These are phyloP conservation scores for Phytophthora pinifolia DNA, from an alignment of 352 stramenopile genomes.

Conservation along the genomic window DNA sequence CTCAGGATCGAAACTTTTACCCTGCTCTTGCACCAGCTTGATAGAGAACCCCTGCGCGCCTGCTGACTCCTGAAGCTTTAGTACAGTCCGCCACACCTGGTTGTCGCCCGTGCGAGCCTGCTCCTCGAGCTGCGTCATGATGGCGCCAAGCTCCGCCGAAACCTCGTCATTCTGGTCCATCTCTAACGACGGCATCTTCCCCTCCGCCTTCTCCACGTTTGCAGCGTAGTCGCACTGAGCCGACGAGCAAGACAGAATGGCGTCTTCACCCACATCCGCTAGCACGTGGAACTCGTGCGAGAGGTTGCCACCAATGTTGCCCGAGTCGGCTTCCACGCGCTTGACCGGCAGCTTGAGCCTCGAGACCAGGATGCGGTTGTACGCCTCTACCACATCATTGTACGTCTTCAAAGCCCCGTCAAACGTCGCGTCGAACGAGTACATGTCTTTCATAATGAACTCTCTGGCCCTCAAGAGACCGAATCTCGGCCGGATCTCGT, in stretches of 20 bases:
- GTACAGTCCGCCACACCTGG: conserved; percentile 35
- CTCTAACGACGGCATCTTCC: conserved; percentile 23
- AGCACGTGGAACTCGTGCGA: conserved; percentile 91
- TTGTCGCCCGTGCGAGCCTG: conserved; percentile 14
- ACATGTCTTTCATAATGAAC: conserved; percentile 94
- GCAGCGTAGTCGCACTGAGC: conserved; percentile 69
- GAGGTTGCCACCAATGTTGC: conserved; percentile 86
- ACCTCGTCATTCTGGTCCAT: neutral
- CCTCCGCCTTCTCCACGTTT: conserved; percentile 87
- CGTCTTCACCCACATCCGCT: conserved; percentile 81
- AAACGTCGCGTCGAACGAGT: conserved; percentile 83
- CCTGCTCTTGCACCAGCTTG: conserved; percentile 40
- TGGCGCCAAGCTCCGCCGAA: conserved; percentile 5
- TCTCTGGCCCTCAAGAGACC: conserved; percentile 79
- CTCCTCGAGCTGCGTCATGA: conserved; percentile 27
- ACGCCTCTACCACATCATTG: conserved; percentile 72
- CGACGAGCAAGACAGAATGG: conserved; percentile 67
- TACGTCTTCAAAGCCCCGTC: conserved; percentile 70
- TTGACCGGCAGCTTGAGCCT: conserved; percentile 70
- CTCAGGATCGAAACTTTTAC: conserved; percentile 18
- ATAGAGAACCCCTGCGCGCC: conserved; percentile 24
- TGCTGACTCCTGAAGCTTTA: conserved; percentile 30
- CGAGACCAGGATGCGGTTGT: conserved; percentile 70
- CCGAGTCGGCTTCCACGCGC: conserved; percentile 85
- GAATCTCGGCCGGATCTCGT: conserved; percentile 88